phyloP scores from a whole-genome alignment of 148 eudicot genomes.

The Rhododendron ferrugineum region DNA sequence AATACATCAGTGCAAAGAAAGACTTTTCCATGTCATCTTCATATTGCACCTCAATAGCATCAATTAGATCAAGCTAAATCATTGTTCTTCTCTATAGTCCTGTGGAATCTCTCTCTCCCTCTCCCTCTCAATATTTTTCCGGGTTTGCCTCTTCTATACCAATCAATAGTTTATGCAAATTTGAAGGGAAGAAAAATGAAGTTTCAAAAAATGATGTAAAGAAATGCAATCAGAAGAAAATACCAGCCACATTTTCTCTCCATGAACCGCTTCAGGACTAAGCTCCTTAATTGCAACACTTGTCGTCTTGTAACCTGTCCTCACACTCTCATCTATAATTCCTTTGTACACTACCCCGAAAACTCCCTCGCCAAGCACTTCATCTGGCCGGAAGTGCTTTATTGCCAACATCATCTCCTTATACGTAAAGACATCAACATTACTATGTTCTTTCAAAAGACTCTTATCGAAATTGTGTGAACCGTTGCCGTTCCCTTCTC shows the following conservation, averaged over 20 bases:
- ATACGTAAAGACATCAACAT: conserved; percentile 72
- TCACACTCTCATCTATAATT: conserved; percentile 56
- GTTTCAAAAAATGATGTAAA: background rate
- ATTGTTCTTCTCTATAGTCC: no score
- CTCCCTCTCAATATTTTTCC: no score
- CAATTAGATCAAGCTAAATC: no score
- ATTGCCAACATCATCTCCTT: conserved; percentile 80
- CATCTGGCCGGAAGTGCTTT: conserved; percentile 63
- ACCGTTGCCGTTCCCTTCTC: no score
- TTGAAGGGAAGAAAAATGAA: conserved; percentile 8
- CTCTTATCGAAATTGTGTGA: no score
- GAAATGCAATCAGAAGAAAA: background rate
- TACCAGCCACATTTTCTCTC: conserved; percentile 92
- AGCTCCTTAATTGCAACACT: conserved; percentile 85
- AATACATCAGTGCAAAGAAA: background rate
- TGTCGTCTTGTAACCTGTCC: conserved; percentile 62
- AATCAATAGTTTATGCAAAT: conserved; percentile 9
- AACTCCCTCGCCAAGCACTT: conserved; percentile 79
- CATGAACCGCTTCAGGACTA: conserved; percentile 65
- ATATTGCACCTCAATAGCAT: background rate
- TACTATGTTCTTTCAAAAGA: conserved; percentile 12
- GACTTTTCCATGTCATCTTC: background rate
- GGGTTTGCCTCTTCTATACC: no score
- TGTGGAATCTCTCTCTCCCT: no score
- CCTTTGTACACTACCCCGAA: conserved; percentile 86